A percentile compares a stretch with the other conserved stretches of the same genome.
Conservation (phyloP, 805 yeast genomes). For the Hagleromyces aurorensis region DNA sequence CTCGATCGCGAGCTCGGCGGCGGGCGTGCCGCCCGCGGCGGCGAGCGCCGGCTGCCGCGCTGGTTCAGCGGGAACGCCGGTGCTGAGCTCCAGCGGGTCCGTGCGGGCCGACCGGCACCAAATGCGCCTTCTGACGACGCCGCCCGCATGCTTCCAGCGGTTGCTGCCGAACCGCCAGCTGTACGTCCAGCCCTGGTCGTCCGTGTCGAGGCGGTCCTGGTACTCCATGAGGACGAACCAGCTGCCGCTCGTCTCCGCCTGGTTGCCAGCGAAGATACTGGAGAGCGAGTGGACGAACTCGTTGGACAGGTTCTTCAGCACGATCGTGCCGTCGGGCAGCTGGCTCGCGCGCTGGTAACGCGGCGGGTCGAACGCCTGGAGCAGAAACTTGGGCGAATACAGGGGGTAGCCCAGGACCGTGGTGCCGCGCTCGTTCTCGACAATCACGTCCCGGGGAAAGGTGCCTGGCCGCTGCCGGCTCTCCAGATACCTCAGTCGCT, state of each 20-base stretch:
- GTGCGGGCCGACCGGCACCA: conserved; percentile 37
- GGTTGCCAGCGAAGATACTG: conserved; percentile 2
- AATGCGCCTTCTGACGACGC: conserved; percentile 56
- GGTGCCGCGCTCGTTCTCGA: conserved; percentile 51
- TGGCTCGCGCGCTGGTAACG: conserved; percentile 19
- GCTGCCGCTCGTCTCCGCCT: conserved; percentile 13
- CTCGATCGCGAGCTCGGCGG: conserved; percentile 3
- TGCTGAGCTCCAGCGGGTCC: neutral
- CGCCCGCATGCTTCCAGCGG: conserved; percentile 58
- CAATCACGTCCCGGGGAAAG: conserved; percentile 34
- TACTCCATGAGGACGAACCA: conserved; percentile 68
- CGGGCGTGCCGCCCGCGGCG: neutral
- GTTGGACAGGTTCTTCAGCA: conserved; percentile 10
- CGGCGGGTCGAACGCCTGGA: conserved; percentile 45
- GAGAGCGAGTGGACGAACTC: conserved; percentile 11
- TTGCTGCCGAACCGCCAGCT: conserved; percentile 41
- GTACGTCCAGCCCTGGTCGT: conserved; percentile 82
- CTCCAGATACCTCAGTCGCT: neutral
- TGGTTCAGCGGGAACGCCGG: neutral
- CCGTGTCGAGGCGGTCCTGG: conserved; percentile 44
- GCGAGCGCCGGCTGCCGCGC: neutral
- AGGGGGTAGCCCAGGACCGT: conserved; percentile 45
- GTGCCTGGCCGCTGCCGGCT: neutral
- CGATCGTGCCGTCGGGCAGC: conserved; percentile 2
- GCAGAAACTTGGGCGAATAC: conserved; percentile 38